Base-by-base conservation (phyloP, 2,329 filamentous ascomycete species). In the Metarhizium rileyi region DNA sequence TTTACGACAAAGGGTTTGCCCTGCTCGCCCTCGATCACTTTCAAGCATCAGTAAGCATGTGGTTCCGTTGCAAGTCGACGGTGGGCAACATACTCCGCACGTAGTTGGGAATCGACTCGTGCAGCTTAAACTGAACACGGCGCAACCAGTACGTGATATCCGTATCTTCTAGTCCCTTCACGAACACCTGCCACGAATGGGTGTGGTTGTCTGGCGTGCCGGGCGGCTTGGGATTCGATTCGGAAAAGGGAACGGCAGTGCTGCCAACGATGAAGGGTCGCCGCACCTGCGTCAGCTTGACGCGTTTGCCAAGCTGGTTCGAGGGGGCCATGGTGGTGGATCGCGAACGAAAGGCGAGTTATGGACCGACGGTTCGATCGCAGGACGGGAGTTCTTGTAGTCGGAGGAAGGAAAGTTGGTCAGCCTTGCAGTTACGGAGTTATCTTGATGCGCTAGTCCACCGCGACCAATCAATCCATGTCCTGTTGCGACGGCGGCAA, bases 101-200 rank as follows among this genome's bases (percentile, higher is more conserved):
- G 50, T 87, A 87, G 67, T 96, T 95, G 26, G 89, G 84, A 65
- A 96, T 97, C 9, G 91, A 96, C 68, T 97, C 90, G 74, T 96
- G 91, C 16, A 98, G 81, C 68, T 97, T 97, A 72, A 98, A 98
- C 66, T 96, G 90, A 1, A 98, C 91, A 61, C 95, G 91, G 51
- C 91, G 88, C 57, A 97, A 77, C 90, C 93, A 98, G 68, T 95
- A 93, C 26, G 87, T 90, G 57, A 97, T 86, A 63, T 95, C 88
- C 52, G 88, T 87, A 65, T 88, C 87, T 60, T 95, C 89, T 48
- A 95, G 76, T 44, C 90, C 89, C 63, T 87, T 87, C 51, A 98
- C 88, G 66, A 94, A 97, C 55, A 97, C 88, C 61, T 86, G 84
- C 93, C 93, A 98, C 55, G 87, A 88, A 73, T 97, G 94, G 28